Percentiles rank a stretch among this genome's conserved stretches.
Conservation (phyloP, 345 rosid genomes). For the Mangifera indica region DNA sequence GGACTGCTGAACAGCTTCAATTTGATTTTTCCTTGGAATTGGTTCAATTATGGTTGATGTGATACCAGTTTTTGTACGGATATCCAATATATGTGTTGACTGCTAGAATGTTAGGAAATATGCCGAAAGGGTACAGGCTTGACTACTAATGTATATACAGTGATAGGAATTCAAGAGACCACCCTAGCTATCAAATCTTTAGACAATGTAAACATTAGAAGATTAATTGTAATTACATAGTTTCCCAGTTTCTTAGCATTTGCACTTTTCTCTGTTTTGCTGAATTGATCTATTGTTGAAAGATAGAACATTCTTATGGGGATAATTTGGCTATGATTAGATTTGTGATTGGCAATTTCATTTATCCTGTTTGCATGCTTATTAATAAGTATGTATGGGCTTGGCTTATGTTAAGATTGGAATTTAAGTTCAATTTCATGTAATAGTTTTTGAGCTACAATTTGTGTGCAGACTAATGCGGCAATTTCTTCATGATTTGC, state of each 20-base stretch:
- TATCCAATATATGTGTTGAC: background rate
- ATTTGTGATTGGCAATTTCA: background rate
- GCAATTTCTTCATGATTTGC: background rate
- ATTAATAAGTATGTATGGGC: background rate
- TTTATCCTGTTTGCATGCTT: background rate
- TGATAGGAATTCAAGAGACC: background rate
- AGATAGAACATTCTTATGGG: background rate
- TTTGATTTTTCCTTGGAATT: background rate
- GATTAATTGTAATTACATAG: background rate
- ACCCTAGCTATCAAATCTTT: background rate
- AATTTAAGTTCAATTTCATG: background rate
- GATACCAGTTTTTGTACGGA: background rate
- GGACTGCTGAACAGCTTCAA: conserved; percentile 48
- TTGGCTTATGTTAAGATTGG: too few relatives aligned
- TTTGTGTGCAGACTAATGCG: background rate
- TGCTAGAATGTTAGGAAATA: conserved; percentile 1
- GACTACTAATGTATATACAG: conserved; percentile 22
- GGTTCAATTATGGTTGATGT: background rate
- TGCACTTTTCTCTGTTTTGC: background rate
- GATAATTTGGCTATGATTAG: background rate
- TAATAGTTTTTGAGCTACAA: background rate
- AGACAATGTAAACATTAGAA: conserved; percentile 6
- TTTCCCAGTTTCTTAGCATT: background rate
- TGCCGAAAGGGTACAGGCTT: background rate
- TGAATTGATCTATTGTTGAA: background rate